Evolutionary conservation across 73 alveolate species (phyloP).

Genomic region (Stentor roeselii): DNA sequence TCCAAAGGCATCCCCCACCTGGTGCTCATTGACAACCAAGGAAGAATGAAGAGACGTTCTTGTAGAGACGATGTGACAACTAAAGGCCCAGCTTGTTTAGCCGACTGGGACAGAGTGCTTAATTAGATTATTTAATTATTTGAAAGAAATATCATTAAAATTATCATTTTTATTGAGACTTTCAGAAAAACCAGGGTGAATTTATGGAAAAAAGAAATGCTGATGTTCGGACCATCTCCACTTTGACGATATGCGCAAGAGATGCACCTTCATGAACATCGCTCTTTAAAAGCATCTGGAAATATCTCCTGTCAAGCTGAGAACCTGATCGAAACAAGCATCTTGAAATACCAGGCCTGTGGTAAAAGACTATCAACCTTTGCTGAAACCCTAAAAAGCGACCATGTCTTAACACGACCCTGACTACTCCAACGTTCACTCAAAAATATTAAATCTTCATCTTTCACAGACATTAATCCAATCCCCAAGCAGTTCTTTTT

Average conservation of each 20-base stretch:
- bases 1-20: constrained; percentile 34
- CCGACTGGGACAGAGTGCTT: constrained; percentile 31
- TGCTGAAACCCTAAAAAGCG: neutral
- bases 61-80: constrained; percentile 40
- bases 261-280: neutral
- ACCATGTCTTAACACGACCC: neutral
- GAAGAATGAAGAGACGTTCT: constrained; percentile 34
- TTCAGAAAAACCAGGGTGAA: constrained; percentile 17
- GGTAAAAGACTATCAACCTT: neutral
- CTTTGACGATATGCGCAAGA: neutral
- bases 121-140: too few relatives aligned
- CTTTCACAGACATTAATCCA: neutral
- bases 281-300: neutral
- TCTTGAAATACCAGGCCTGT: neutral
- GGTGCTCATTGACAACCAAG: constrained; percentile 39
- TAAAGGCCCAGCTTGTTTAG: constrained; percentile 47
- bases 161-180: neutral
- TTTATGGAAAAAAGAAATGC: constrained; percentile 2
- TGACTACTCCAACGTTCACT: neutral
- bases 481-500: too few relatives aligned
- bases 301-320: neutral
- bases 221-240: neutral
- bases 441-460: neutral
- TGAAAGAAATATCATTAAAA: too few relatives aligned
- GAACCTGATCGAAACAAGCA: neutral